A percentile compares a stretch with the other conserved stretches of the same genome.
These are phyloP conservation scores for Mallotus japonicus DNA, from an alignment of 441 rosid species.

Conservation along the genomic window DNA sequence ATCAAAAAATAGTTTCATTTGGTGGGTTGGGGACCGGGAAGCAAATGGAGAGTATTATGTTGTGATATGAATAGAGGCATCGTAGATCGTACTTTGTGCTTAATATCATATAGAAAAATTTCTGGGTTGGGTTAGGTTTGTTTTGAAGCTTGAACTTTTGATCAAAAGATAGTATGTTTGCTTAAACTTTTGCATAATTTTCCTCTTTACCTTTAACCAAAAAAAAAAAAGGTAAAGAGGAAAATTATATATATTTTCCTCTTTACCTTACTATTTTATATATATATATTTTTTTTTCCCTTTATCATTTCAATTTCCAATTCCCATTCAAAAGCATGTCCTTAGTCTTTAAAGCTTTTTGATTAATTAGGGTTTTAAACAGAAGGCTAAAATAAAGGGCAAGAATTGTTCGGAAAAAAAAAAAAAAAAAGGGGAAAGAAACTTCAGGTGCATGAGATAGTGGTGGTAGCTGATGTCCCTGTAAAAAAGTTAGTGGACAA, in stretches of 20 bases:
- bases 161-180: conserved; percentile 15
- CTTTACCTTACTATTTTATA: too few species aligned
- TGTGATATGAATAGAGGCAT: conserved; percentile 18
- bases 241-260: too few species aligned
- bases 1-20: background rate
- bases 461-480: conserved; percentile 29
- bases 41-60: conserved; percentile 5
- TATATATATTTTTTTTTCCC: too few species aligned
- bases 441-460: conserved; percentile 18
- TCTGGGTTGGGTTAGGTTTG: conserved; percentile 22
- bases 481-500: conserved; percentile 31
- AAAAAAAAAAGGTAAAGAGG: too few species aligned
- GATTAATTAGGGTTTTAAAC: conserved; percentile 2
- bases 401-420: too few species aligned
- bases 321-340: background rate
- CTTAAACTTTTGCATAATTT: conserved; percentile 15
- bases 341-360: background rate
- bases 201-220: too few species aligned
- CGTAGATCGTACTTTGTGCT: conserved; percentile 18
- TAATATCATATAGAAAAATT: conserved; percentile 18
- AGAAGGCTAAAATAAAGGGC: background rate
- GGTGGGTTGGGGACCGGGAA: background rate
- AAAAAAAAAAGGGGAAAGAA: too few species aligned
- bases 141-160: conserved; percentile 11
- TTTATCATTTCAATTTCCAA: background rate